Percentiles rank a stretch among this genome's conserved stretches.
Conservation (phyloP, 306 rosid species). For the Citrullus mucosospermus region DNA sequence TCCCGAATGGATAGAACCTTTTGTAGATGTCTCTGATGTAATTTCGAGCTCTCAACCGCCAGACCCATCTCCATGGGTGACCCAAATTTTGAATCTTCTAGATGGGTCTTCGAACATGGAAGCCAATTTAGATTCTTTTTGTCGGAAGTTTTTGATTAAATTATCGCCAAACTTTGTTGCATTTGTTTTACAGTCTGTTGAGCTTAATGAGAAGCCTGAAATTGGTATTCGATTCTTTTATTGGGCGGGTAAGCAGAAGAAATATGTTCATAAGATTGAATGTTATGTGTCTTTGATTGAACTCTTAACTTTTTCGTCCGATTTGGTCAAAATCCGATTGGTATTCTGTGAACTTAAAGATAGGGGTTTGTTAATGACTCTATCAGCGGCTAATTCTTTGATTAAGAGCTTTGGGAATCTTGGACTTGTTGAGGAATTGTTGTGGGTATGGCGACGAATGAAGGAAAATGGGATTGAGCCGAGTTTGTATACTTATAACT, state of each 20-base stretch:
- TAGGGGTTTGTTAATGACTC: constrained; percentile 30
- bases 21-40: constrained; percentile 59
- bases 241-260: constrained; percentile 55
- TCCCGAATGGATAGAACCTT: constrained; percentile 70
- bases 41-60: constrained; percentile 25
- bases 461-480: constrained; percentile 53
- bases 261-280: constrained; percentile 46
- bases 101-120: constrained; percentile 59
- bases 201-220: constrained; percentile 24
- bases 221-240: constrained; percentile 45
- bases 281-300: constrained; percentile 56
- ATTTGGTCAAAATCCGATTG: constrained; percentile 12
- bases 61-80: constrained; percentile 65
- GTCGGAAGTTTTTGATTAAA: constrained; percentile 38
- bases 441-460: constrained; percentile 80
- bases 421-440: constrained; percentile 62
- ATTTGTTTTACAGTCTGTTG: constrained; percentile 28
- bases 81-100: constrained; percentile 43
- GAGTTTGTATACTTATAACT: constrained; percentile 37
- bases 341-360: constrained; percentile 25
- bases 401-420: constrained; percentile 42
- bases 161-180: constrained; percentile 67
- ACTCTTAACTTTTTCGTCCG: constrained; percentile 19
- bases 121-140: constrained; percentile 42
- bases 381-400: constrained; percentile 40